Evolutionary conservation across 2,329 filamentous ascomycete genomes (phyloP).

Genomic region (Aureobasidium lini): DNA sequence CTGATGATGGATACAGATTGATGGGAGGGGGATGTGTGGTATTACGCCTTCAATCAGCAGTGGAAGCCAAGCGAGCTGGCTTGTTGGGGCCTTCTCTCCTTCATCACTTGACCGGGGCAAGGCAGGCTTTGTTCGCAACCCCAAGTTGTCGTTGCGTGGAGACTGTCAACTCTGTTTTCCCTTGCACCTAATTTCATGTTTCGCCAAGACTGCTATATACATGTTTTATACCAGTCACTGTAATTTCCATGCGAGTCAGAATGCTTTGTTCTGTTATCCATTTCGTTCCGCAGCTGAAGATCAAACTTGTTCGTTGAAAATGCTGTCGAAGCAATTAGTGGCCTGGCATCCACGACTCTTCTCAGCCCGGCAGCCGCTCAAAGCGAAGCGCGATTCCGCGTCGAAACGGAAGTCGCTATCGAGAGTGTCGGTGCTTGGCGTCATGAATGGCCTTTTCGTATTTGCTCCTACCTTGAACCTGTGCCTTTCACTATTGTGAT

Average conservation of each 20-base stretch:
- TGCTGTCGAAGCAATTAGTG: neutral
- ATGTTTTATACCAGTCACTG: constrained; percentile 1
- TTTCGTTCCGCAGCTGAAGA: neutral
- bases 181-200: neutral
- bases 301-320: neutral
- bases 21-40: neutral
- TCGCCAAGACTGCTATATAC: constrained; percentile 12
- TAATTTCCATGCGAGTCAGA: neutral
- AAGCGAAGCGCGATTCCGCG: constrained; percentile 9
- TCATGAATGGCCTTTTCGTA: neutral
- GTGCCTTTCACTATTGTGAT: neutral
- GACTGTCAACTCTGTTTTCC: neutral
- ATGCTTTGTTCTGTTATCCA: neutral
- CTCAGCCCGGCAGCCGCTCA: constrained; percentile 5
- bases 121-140: neutral
- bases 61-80: neutral
- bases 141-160: neutral
- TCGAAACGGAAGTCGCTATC: constrained; percentile 14
- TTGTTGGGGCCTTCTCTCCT: neutral
- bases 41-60: neutral
- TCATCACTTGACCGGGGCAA: neutral
- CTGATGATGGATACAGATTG: neutral
- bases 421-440: constrained; percentile 1
- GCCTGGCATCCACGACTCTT: constrained; percentile 2
- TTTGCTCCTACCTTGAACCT: neutral